These are phyloP conservation scores for Aspergillus affinis DNA, from an alignment of 495 filamentous ascomycete genomes.

Conservation along the genomic window DNA sequence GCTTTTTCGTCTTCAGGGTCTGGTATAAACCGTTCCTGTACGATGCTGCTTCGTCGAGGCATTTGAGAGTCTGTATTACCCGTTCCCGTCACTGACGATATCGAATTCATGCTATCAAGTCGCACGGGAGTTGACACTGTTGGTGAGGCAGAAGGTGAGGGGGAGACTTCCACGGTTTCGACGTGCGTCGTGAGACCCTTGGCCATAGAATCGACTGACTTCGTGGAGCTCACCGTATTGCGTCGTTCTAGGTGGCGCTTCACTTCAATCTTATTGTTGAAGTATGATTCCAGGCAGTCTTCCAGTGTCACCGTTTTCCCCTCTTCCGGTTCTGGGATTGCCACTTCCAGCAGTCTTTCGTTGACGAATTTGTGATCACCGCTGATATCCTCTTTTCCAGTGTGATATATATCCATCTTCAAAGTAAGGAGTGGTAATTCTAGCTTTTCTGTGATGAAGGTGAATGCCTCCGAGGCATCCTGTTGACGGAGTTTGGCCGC, in stretches of 20 bases:
- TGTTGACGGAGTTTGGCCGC: constrained; percentile 76
- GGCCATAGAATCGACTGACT: constrained; percentile 49
- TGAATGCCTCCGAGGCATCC: constrained; percentile 93
- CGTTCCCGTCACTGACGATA: constrained; percentile 32
- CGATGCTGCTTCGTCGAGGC: constrained; percentile 58
- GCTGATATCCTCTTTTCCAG: constrained; percentile 73
- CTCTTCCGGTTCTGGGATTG: constrained; percentile 60
- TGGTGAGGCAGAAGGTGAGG: constrained; percentile 42
- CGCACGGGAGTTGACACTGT: constrained; percentile 33
- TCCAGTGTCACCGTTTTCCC: constrained; percentile 73
- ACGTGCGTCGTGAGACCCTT: constrained; percentile 55
- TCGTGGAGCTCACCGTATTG: constrained; percentile 54
- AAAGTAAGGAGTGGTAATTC: constrained; percentile 85
- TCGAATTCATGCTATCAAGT: constrained; percentile 30
- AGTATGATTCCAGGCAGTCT: constrained; percentile 88
- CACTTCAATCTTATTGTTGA: constrained; percentile 93
- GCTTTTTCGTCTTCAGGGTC: constrained; percentile 36
- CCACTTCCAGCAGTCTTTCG: constrained; percentile 88
- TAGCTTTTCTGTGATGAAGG: constrained; percentile 86
- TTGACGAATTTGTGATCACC: constrained; percentile 95
- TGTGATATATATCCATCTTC: constrained; percentile 93
- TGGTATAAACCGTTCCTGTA: constrained; percentile 58
- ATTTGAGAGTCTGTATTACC: constrained; percentile 22
- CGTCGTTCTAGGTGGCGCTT: constrained; percentile 70
- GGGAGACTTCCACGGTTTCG: constrained; percentile 58